Evolutionary conservation across 2,329 filamentous ascomycete genomes (phyloP), one percentile per base, ranked within the genome.

Genomic region (Arachnopeziza araneosa): DNA sequence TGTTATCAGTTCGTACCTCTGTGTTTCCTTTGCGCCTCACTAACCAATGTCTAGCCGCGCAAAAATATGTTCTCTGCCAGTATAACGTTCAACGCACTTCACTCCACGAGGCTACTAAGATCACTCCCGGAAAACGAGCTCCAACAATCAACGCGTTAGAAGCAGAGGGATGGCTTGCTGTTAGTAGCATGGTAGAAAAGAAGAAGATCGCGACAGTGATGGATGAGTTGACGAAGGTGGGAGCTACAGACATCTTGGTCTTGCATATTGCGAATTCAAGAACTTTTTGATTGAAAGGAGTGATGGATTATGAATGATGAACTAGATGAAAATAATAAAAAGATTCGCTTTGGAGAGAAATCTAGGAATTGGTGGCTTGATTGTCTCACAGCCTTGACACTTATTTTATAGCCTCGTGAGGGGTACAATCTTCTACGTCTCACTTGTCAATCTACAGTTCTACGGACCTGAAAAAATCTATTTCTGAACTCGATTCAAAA

Each of bases 41-140:
- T 69, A 63, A 67, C 55, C 52, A 22, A 4, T 14, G 0, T 63
- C 36, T 8, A 86, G 83, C 91, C 50, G 95, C 95, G 10, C 91
- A 99, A 78, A 88, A 86, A 75, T 98, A 90, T 73, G 91, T 98
- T 26, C 84, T 98, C 30, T 98, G 95, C 79, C 92, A 96, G 72
- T 99, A 98, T 82, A 99, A 99, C 77, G 85, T 98, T 61, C 83
- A 90, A 67, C 86, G 93, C 63, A 73, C 76, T 54, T 83, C 84
- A 57, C 83, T 99, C 59, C 71, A 80, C 8, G 78, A 79, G 32
- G 93, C 90, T 9, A 84, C 82, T 53, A 83, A 83, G 67, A 90
- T 98, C 72, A 97, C 95, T 0, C 95, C 95, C 0, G 95, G 95
- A 63, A 96, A 95, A 79, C 89, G 95, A 55, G 93, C 95, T 1